Base-by-base conservation (phyloP, 2,329 filamentous ascomycete species). In the Parafenestella ontariensis region DNA sequence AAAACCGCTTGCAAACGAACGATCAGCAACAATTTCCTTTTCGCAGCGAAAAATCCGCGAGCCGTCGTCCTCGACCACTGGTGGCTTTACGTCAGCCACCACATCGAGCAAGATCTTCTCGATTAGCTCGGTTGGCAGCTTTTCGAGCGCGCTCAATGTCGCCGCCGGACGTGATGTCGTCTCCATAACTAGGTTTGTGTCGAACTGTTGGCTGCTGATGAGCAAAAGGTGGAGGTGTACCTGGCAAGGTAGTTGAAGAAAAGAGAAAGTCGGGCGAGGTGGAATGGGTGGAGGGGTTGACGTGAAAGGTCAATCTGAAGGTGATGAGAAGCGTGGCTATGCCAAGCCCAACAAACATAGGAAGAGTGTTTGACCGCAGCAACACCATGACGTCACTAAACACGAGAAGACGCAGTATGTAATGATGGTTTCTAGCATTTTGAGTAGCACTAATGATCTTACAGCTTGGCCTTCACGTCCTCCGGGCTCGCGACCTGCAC, bases 381-480 rank as follows among this genome's bases (percentile, higher is more conserved):
- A n/a, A n/a, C n/a, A n/a, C n/a, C n/a, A n/a, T n/a, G n/a, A n/a
- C n/a, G n/a, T n/a, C n/a, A n/a, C n/a, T n/a, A n/a, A n/a, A n/a
- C n/a, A n/a, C n/a, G n/a, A n/a, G n/a, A n/a, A n/a, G n/a, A n/a
- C n/a, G n/a, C n/a, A n/a, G n/a, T n/a, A n/a, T n/a, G n/a, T n/a
- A n/a, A n/a, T n/a, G n/a, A n/a, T n/a, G n/a, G n/a, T n/a, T n/a
- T n/a, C n/a, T 39, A 9, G 8, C 21, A 6, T 18, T 37, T 37
- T 10, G 34, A 20, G 18, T 2, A 23, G 17, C 20, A 40, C 5
- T 15, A 21, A 21, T 40, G n/a, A 8, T 24, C 8, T 34, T 28
- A 78, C 52, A 58, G 70, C 70, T 52, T 77, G 55, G 65, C 76
- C 69, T 73, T 80, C 61, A 28, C 79, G n/a, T 71, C 68, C 15